A percentile compares a stretch with the other conserved stretches of the same genome.
Evolutionary conservation across 108 stramenopile species (phyloP).

Genomic region (Nannochloropsis salina): DNA sequence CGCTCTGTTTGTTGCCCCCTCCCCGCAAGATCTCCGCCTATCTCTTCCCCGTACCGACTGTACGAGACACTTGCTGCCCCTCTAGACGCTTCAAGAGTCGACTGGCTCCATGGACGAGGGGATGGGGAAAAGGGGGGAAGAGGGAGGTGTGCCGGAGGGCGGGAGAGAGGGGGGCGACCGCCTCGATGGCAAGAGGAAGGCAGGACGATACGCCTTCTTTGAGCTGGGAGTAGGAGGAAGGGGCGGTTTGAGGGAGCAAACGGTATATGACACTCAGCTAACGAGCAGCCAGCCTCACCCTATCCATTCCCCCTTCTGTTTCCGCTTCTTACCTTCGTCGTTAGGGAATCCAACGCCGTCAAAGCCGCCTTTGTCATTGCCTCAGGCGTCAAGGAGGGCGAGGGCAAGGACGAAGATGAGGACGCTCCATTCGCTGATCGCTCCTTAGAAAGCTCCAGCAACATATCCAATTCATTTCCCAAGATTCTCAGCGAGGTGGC

Average conservation of each 20-base stretch:
- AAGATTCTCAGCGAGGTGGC: not conserved
- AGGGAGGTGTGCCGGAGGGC: not conserved
- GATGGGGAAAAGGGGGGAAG: slow-evolving; percentile 8
- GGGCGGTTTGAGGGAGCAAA: not conserved
- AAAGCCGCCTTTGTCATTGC: not conserved
- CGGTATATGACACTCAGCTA: no score
- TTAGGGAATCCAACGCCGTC: not conserved
- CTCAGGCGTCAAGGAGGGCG: not conserved
- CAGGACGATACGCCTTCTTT: not conserved
- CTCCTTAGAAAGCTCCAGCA: not conserved
- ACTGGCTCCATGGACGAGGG: slow-evolving; percentile 13
- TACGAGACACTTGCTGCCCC: slow-evolving; percentile 20
- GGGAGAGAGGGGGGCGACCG: not conserved
- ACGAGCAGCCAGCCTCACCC: not conserved
- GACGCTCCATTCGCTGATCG: not conserved
- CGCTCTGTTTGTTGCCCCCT: not conserved
- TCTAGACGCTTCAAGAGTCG: not conserved
- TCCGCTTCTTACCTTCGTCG: not conserved
- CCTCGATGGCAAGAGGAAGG: not conserved
- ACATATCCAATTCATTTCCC: not conserved
- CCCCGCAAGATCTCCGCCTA: not conserved
- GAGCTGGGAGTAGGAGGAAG: not conserved
- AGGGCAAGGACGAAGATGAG: not conserved
- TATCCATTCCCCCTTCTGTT: not conserved
- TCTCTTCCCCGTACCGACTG: not conserved